A percentile compares a stretch with the other conserved stretches of the same genome.
These are phyloP conservation scores for Suhomyces yuchorum DNA, from an alignment of 1,139 yeast species.

Conservation along the genomic window DNA sequence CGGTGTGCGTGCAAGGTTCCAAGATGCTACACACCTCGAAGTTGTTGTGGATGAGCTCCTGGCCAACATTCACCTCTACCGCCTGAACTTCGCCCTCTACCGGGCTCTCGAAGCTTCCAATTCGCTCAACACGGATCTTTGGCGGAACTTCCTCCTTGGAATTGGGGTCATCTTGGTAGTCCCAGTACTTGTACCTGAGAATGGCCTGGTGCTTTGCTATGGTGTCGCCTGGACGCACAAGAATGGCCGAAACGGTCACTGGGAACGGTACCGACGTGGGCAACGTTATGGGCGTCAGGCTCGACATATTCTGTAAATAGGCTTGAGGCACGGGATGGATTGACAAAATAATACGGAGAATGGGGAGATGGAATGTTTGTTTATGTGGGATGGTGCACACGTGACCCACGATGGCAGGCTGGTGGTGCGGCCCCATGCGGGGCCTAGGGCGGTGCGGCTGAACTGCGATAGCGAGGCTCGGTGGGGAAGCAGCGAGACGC, in stretches of 20 bases:
- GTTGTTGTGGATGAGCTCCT: constrained; percentile 56
- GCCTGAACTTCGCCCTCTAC: constrained; percentile 66
- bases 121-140: constrained; percentile 56
- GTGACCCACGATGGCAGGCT: background rate
- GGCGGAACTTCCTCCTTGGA: constrained; percentile 46
- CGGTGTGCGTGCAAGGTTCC: constrained; percentile 91
- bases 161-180: constrained; percentile 61
- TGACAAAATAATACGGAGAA: background rate
- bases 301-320: constrained; percentile 26
- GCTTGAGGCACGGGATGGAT: background rate
- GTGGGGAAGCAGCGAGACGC: too few species aligned
- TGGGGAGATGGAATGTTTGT: constrained; percentile 7
- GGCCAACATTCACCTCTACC: constrained; percentile 57
- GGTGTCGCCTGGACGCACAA: constrained; percentile 45
- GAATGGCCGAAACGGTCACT: constrained; percentile 58
- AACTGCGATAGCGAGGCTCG: background rate
- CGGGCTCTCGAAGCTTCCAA: constrained; percentile 80
- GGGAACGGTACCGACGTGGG: constrained; percentile 71
- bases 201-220: constrained; percentile 58
- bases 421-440: background rate
- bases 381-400: constrained; percentile 5
- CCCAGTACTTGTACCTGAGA: constrained; percentile 68
- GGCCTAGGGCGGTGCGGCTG: background rate
- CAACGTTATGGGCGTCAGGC: constrained; percentile 37
- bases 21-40: constrained; percentile 51